Evolutionary conservation across 2,329 filamentous ascomycete species (phyloP), one percentile per base, ranked within the genome.

Genomic region (Aspergillus flavus): DNA sequence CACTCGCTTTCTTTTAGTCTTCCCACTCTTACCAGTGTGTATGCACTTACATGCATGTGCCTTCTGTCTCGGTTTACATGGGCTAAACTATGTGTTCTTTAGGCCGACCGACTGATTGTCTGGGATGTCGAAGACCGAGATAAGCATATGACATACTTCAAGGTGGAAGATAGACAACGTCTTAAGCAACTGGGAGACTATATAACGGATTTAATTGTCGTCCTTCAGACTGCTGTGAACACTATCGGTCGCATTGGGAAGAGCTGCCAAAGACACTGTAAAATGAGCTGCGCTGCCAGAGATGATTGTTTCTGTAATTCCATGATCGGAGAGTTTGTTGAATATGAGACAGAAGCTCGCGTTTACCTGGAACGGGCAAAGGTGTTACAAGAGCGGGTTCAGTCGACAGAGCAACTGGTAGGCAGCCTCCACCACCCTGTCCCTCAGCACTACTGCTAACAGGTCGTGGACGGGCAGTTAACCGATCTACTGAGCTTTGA

Each of bases 131-230:
- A 57, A 16, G 30, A 48, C 30, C n/a, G 28, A 53, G 28, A 34
- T 32, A 21, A 53, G 5, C 28, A 28, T 23, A 54, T 36, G 21
- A 41, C 57, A 14, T 48, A 32, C 39, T 57, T 64, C 53, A 52
- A 34, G 19, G 62, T 60, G 11, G 54, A 62, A 6, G 61, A 63
- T 30, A 57, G 63, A n/a, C 63, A 65, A 23, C 57, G 48, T 7
- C 50, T 65, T 4, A 63, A 63, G 34, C 55, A 65, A 21, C 39
- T 67, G 6, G 57, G 63, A 28, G 63, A 65, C 28, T 64, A 59
- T 30, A 62, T 64, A 46, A 65, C 61, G 16, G 63, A 67, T 46
- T 39, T 66, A 21, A 45, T 58, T 9, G 60, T 66, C 4, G 59
- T 66, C 26, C 58, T 66, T 11, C 60, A 59, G 7, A 66, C 58